phyloP scores from a whole-genome alignment of 805 yeast genomes.

The Spencermartinsiella europaea region DNA sequence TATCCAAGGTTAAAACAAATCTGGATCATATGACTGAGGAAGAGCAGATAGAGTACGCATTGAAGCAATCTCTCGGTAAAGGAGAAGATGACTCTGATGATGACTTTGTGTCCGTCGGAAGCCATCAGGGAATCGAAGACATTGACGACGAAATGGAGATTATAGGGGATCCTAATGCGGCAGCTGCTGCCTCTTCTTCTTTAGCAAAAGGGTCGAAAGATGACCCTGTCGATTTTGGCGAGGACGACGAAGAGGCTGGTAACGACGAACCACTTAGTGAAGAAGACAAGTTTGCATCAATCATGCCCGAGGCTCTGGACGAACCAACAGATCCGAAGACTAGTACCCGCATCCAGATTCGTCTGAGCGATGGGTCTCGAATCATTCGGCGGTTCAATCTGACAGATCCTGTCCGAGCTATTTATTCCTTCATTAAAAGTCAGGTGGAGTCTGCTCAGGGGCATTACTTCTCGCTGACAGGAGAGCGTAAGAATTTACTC shows the following conservation, averaged over 20 bases:
- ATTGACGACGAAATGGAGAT: slow-evolving; percentile 9
- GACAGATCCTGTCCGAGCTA: slow-evolving; percentile 49
- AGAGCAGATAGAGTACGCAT: slow-evolving; percentile 74
- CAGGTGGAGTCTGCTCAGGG: slow-evolving; percentile 42
- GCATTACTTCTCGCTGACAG: slow-evolving; percentile 50
- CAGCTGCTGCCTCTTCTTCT: not conserved
- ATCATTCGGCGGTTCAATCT: slow-evolving; percentile 62
- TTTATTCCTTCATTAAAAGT: slow-evolving; percentile 66
- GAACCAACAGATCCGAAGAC: slow-evolving; percentile 63
- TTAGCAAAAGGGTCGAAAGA: not conserved
- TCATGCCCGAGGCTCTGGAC: slow-evolving; percentile 45
- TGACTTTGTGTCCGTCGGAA: slow-evolving; percentile 20
- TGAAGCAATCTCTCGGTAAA: slow-evolving; percentile 54
- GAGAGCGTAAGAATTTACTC: slow-evolving; percentile 56
- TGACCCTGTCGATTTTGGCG: slow-evolving; percentile 5
- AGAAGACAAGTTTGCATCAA: slow-evolving; percentile 44
- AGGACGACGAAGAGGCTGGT: slow-evolving; percentile 19
- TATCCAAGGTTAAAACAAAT: slow-evolving; percentile 46
- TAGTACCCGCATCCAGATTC: slow-evolving; percentile 76
- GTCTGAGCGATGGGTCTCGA: slow-evolving; percentile 83
- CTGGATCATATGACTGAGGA: slow-evolving; percentile 76
- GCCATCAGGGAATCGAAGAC: slow-evolving; percentile 12
- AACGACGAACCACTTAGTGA: slow-evolving; percentile 31
- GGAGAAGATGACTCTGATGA: slow-evolving; percentile 27
- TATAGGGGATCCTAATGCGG: slow-evolving; percentile 2